Evolutionary conservation across 345 rosid genomes (phyloP).

Genomic region (Salix exigua): DNA sequence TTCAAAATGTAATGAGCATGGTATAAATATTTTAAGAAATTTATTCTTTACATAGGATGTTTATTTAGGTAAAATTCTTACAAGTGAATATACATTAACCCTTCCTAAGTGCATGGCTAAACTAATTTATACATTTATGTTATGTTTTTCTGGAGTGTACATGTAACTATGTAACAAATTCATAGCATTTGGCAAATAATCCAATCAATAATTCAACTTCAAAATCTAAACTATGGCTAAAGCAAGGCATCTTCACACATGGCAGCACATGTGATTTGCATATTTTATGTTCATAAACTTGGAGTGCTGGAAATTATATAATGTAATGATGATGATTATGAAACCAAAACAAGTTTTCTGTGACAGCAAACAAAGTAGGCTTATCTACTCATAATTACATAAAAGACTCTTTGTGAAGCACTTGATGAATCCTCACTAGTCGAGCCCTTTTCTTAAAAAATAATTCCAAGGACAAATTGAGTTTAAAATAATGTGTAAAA

Average conservation of each 20-base stretch:
- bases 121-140: background rate
- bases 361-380: background rate
- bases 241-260: conserved; percentile 5
- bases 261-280: background rate
- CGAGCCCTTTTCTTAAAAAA: background rate
- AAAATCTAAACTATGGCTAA: background rate
- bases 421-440: background rate
- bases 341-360: background rate
- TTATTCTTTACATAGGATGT: too few species aligned
- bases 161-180: background rate
- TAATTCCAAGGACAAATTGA: too few species aligned
- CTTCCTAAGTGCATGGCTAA: background rate
- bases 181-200: background rate
- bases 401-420: background rate
- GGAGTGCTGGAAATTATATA: background rate
- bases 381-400: background rate
- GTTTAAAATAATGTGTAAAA: too few species aligned
- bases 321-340: background rate
- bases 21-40: too few species aligned
- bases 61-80: too few species aligned
- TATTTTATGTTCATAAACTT: background rate
- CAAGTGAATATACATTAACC: too few species aligned
- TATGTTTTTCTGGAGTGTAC: background rate
- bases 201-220: background rate
- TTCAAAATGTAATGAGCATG: too few species aligned